A percentile compares a stretch with the other conserved stretches of the same genome.
phyloP scores from a whole-genome alignment of 140 eudicot species.

The Stevia rebaudiana region DNA sequence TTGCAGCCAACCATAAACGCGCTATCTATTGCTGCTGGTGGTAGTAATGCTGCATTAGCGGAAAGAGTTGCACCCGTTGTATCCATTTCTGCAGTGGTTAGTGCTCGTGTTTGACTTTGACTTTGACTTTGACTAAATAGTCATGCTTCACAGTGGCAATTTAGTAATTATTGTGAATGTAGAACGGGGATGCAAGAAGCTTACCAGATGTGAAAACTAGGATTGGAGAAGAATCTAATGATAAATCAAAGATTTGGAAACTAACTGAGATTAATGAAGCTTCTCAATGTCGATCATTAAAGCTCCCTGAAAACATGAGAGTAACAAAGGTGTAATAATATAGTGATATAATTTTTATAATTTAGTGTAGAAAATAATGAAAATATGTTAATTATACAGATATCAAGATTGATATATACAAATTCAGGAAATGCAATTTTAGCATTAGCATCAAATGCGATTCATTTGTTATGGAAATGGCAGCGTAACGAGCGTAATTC shows the following conservation, averaged over 20 bases:
- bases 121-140: conserved; percentile 10
- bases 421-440: conserved; percentile 77
- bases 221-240: conserved; percentile 63
- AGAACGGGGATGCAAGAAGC: conserved; percentile 77
- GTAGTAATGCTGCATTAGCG: conserved; percentile 57
- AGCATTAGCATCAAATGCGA: conserved; percentile 81
- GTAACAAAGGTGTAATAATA: conserved; percentile 54
- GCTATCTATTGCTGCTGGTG: conserved; percentile 41
- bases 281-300: conserved; percentile 72
- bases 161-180: conserved; percentile 4
- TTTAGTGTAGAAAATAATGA: neutral
- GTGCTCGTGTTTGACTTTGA: conserved; percentile 25
- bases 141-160: neutral
- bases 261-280: conserved; percentile 67
- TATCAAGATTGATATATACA: conserved; percentile 83
- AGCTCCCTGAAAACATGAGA: conserved; percentile 82
- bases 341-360: neutral
- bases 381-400: conserved; percentile 37
- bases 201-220: conserved; percentile 71
- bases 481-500: conserved; percentile 73
- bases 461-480: conserved; percentile 92
- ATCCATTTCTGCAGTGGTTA: conserved; percentile 60
- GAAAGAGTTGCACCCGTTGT: conserved; percentile 57
- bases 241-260: conserved; percentile 88
- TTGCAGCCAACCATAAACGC: conserved; percentile 53